Base-by-base conservation (phyloP, 352 stramenopile species). In the Phytophthora pinifolia region DNA sequence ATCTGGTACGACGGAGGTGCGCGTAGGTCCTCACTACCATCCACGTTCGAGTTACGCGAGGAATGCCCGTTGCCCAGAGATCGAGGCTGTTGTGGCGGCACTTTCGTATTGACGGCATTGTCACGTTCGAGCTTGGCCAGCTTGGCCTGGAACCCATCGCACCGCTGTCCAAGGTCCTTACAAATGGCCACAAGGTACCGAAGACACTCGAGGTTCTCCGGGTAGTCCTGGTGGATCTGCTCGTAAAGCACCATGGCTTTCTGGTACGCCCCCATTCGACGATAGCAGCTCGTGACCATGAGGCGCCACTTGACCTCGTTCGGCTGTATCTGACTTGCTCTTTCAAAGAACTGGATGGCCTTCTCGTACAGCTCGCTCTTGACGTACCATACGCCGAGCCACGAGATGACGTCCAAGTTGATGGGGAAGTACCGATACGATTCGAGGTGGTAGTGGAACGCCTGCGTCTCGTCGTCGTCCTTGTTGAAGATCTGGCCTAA, bases 331-430 rank as follows among this genome's bases (percentile, higher is more conserved):
- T 98, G 80, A 36, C 88, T 86, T 47, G 96, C 96, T 20, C 92
- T 80, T 60, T 98, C 83, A 51, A 99, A 99, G 66, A 98, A 99
- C 42, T 96, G 76, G 42, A 98, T 97, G 9, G 91, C 93, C 64
- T 98, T 98, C 61, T 98, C 94, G 65, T 98, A 98, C 62, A 98
- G 77, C 59, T 98, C 94, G 31, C 88, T 92, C 67, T 98, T 98
- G 54, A 98, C 93, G 59, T 98, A 98, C 94, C 94, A 98, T 14
- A 98, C 89, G 14, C 93, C 96, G 35, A 99, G 86, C 92, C 92
- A 98, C 9, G 84, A 96, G 48, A 99, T 98, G 34, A 98, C 92
- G 62, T 98, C 94, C 20, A 98, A 72, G 66, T 98, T 98, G 47
- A 97, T 86, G 7, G 96, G 96, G 59, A 98, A 98, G 54, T 97